Base-by-base conservation (phyloP, 2,329 filamentous ascomycete genomes). In the Colletotrichum viniferum region DNA sequence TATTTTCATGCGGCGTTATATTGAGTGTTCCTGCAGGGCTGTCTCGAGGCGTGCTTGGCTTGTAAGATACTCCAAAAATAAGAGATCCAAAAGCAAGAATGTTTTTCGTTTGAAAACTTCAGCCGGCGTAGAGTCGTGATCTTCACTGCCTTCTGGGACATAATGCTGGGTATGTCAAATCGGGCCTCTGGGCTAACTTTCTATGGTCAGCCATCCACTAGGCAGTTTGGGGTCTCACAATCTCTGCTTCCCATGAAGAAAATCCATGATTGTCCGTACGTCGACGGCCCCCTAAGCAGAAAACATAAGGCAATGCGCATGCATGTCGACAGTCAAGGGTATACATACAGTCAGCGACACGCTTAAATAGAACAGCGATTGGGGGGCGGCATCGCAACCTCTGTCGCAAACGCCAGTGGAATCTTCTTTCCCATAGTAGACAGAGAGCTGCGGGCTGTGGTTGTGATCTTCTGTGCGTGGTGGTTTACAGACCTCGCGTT, bases 121-220 rank as follows among this genome's bases (percentile, higher is more conserved):
- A 16, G 26, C 58, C 12, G 43, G 12, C n/a, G 43, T 7, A 52
- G n/a, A 52, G 38, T 12, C 18, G 5, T 9, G 3, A 48, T 48
- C 38, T n/a, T n/a, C 18, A n/a, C 38, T 43, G 2, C 38, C 38
- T 43, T n/a, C 2, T 10, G 1, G 38, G 9, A 43, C 38, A n/a
- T 43, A 0, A 43, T 4, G 38, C 2, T 1, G 8, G 3, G 1
- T 10, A 2, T 43, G 38, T 8, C 16, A 43, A n/a, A 1, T n/a
- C 38, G 18, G 38, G 38, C 5, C 18, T 3, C 38, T 43, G 1
- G 9, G 38, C 38, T 18, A n/a, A n/a, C 2, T 43, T 3, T 5
- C 36, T 9, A 43, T 18, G 4, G 38, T n/a, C 38, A 43, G 26
- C 26, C 26, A 26, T 43, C 16, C 16, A 43, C n/a, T n/a, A n/a